Evolutionary conservation across 192 early-diverging fungal species (phyloP).

Genomic region (Entomortierella beljakovae): DNA sequence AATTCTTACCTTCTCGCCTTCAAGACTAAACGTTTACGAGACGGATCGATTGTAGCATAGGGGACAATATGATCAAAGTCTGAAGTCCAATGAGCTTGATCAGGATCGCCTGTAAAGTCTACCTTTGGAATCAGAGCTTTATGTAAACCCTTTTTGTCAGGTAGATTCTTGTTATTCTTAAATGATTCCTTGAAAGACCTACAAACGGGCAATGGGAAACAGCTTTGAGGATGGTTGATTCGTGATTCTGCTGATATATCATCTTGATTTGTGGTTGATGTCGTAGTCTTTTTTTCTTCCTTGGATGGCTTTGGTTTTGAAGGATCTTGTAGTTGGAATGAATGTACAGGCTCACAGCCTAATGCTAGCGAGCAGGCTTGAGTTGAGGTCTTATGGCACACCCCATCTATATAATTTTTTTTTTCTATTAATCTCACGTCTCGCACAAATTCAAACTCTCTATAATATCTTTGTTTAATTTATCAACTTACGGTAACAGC

Average conservation of each 20-base stretch:
- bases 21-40: conserved; percentile 10
- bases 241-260: background rate
- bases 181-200: conserved; percentile 34
- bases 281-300: background rate
- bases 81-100: conserved; percentile 58
- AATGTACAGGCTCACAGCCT: conserved; percentile 29
- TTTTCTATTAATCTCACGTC: background rate
- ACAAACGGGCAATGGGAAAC: conserved; percentile 42
- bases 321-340: conserved; percentile 3
- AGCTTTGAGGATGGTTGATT: conserved; percentile 5
- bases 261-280: background rate
- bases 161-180: conserved; percentile 13
- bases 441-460: background rate
- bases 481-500: conserved; percentile 39
- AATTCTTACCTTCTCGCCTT: conserved; percentile 51
- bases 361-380: conserved; percentile 33
- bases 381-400: conserved; percentile 35
- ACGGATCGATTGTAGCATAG: conserved; percentile 40
- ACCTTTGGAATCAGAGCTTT: conserved; percentile 19
- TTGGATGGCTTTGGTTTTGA: background rate
- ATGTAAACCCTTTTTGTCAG: conserved; percentile 11
- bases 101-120: conserved; percentile 62
- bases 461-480: background rate
- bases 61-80: conserved; percentile 64
- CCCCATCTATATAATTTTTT: conserved; percentile 13